phyloP scores from a whole-genome alignment of 179 eudicot species.

The Sideroxylon spinosum region DNA sequence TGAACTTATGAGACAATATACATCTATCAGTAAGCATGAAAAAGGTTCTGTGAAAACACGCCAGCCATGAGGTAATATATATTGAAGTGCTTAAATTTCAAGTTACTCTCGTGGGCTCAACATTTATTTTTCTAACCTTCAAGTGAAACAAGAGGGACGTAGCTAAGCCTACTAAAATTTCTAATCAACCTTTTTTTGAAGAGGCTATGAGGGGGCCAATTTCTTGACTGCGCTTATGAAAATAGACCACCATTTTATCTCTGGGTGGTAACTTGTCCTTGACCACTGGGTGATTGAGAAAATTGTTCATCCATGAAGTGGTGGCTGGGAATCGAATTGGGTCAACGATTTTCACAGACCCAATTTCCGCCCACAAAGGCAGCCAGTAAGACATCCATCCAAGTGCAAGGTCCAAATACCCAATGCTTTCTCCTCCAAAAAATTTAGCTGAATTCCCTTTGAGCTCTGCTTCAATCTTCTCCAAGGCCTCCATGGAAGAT shows the following conservation, averaged over 20 bases:
- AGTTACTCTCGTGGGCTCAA: no score
- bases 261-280: slow-evolving; percentile 8
- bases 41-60: no score
- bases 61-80: no score
- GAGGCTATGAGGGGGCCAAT: no score
- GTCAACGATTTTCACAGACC: slow-evolving; percentile 12
- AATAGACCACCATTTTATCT: background rate
- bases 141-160: no score
- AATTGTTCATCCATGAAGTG: slow-evolving; percentile 10
- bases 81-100: no score
- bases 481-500: slow-evolving; percentile 8
- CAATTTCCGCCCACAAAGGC: slow-evolving; percentile 20
- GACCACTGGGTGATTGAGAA: slow-evolving; percentile 16
- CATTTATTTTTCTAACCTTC: no score
- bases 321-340: slow-evolving; percentile 8
- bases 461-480: slow-evolving; percentile 21
- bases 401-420: slow-evolving; percentile 21
- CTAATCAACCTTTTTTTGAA: no score
- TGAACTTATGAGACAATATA: no score
- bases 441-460: slow-evolving; percentile 8
- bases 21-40: no score
- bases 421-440: slow-evolving; percentile 25
- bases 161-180: no score
- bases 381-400: slow-evolving; percentile 21
- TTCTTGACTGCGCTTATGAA: no score